Conservation (phyloP, 2,329 filamentous ascomycete species). For the Aureobasidium lini region DNA sequence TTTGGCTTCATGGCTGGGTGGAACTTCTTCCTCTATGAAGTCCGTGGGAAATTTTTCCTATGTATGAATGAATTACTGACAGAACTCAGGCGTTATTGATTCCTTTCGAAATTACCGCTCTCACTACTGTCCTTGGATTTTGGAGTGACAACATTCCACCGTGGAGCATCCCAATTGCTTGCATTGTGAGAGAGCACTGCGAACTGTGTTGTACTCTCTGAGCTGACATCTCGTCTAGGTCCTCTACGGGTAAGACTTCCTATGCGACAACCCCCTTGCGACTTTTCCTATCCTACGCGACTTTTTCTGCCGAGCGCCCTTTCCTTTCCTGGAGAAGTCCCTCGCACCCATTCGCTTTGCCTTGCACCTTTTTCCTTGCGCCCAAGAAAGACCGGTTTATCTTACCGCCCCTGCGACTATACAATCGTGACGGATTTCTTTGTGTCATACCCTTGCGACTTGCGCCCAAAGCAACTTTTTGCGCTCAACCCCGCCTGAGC, state of each 20-base stretch:
- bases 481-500: neutral
- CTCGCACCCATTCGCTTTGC: neutral
- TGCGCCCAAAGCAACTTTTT: constrained; percentile 2
- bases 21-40: constrained; percentile 45
- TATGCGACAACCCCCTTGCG: constrained; percentile 4
- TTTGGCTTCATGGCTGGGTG: constrained; percentile 48
- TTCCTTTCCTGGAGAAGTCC: neutral
- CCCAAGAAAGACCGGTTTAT: neutral
- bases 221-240: neutral
- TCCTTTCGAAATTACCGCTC: constrained; percentile 41
- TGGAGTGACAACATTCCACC: constrained; percentile 35
- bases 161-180: constrained; percentile 24
- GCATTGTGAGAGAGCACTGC: neutral
- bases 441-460: neutral
- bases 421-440: neutral
- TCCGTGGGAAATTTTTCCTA: constrained; percentile 10
- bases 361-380: constrained; percentile 8
- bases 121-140: constrained; percentile 30
- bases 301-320: constrained; percentile 11
- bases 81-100: constrained; percentile 29
- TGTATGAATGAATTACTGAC: too few relatives aligned
- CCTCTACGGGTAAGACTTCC: constrained; percentile 11
- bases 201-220: neutral
- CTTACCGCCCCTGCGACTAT: neutral
- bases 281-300: neutral